phyloP scores from a whole-genome alignment of 164 flowering plant species.

The Nelumbo lutea region DNA sequence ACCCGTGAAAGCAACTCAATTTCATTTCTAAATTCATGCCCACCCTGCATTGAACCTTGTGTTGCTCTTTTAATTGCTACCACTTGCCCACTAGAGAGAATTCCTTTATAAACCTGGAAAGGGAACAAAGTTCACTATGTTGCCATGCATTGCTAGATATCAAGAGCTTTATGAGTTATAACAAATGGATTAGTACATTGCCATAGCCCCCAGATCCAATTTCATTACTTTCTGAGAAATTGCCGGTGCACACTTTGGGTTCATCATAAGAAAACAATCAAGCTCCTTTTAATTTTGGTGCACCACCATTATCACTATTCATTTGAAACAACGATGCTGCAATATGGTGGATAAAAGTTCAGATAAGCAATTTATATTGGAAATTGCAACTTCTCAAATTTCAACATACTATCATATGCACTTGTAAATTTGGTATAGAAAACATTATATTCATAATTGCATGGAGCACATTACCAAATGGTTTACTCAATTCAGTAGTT shows the following conservation, averaged over 20 bases:
- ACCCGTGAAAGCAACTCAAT: conserved; percentile 48
- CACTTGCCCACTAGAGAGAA: conserved; percentile 29
- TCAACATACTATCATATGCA: not conserved
- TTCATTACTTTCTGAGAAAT: conserved; percentile 31
- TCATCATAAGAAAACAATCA: conserved; percentile 34
- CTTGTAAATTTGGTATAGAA: not conserved
- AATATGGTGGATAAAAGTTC: not conserved
- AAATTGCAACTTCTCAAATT: not conserved
- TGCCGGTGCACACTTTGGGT: conserved; percentile 33
- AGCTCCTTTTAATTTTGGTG: conserved; percentile 40
- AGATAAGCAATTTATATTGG: not conserved
- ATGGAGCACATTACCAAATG: conserved; percentile 30
- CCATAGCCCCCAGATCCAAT: conserved; percentile 34
- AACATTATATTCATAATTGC: not conserved
- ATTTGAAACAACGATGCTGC: conserved; percentile 33
- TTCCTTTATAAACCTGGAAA: conserved; percentile 37
- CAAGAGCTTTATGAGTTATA: not conserved
- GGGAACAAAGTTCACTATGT: no score
- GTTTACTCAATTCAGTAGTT: conserved; percentile 27
- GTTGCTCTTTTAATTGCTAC: conserved; percentile 45
- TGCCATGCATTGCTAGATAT: no score
- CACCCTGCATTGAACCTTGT: conserved; percentile 44
- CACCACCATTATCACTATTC: conserved; percentile 30
- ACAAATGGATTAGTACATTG: conserved; percentile 15
- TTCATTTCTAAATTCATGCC: conserved; percentile 42